phyloP scores from a whole-genome alignment of 2,329 filamentous ascomycete genomes.

The Diaporthe batatas region DNA sequence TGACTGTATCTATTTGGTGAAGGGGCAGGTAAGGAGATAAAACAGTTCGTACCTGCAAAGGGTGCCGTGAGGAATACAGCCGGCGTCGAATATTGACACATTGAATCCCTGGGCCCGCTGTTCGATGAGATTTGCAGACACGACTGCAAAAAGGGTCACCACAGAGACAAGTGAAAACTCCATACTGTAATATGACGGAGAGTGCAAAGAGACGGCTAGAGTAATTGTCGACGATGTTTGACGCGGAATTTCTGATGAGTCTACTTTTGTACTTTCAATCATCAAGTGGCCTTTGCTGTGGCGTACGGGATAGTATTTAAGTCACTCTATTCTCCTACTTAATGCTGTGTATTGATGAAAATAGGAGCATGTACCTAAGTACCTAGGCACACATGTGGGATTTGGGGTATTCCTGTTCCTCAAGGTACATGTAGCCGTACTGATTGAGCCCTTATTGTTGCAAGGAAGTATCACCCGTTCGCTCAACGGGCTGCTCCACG shows the following conservation, averaged over 20 bases:
- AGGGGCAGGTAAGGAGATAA: constrained; percentile 38
- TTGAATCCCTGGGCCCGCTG: constrained; percentile 45
- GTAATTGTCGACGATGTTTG: background rate
- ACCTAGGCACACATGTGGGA: too few species aligned
- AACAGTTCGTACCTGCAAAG: constrained; percentile 47
- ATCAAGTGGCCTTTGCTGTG: background rate
- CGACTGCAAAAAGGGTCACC: constrained; percentile 45
- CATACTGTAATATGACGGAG: constrained; percentile 46
- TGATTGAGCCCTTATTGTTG: constrained; percentile 5
- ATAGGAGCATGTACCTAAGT: background rate
- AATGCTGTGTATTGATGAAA: background rate
- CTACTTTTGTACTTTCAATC: background rate
- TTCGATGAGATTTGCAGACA: constrained; percentile 44
- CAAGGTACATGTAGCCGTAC: background rate
- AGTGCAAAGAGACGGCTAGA: background rate
- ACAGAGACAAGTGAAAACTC: constrained; percentile 44
- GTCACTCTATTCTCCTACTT: too few species aligned
- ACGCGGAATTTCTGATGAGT: too few species aligned
- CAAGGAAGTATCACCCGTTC: too few species aligned
- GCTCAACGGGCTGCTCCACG: too few species aligned
- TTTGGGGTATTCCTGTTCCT: background rate
- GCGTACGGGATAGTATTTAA: background rate
- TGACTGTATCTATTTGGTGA: background rate
- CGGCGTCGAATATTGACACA: constrained; percentile 48
- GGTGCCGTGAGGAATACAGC: constrained; percentile 49